phyloP scores from a whole-genome alignment of 352 stramenopile genomes.

The Pythium brachiatum region DNA sequence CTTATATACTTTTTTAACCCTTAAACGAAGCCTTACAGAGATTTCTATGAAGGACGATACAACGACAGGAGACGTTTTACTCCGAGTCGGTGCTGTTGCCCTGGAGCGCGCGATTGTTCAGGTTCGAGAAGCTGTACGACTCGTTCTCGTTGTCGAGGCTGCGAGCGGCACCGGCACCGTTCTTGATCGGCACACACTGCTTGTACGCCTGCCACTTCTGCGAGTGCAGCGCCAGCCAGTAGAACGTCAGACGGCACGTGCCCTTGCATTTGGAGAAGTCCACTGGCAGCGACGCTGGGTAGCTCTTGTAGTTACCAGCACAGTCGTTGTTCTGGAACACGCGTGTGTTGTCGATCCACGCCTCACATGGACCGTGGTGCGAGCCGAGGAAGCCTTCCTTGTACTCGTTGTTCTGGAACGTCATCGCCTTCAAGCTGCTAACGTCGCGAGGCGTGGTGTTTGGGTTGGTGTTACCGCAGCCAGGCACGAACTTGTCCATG shows the following conservation, averaged over 20 bases:
- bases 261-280: constrained; percentile 39
- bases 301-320: constrained; percentile 31
- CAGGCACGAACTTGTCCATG: constrained; percentile 19
- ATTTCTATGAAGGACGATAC: no score
- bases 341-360: constrained; percentile 28
- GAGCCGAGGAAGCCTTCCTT: constrained; percentile 45
- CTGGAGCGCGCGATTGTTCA: constrained; percentile 1
- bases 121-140: constrained; percentile 2
- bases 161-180: background rate
- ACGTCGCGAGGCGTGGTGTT: constrained; percentile 20
- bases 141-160: background rate
- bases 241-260: constrained; percentile 22
- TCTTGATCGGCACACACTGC: constrained; percentile 20
- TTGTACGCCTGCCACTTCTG: constrained; percentile 29
- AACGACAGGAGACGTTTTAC: no score
- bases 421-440: constrained; percentile 27
- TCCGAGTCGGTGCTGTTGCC: background rate
- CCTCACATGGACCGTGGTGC: constrained; percentile 26
- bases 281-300: constrained; percentile 42
- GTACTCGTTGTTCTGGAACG: constrained; percentile 43
- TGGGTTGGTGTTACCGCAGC: constrained; percentile 27
- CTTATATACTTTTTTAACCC: no score
- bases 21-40: no score
- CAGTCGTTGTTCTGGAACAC: constrained; percentile 45
- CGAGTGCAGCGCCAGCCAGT: constrained; percentile 29